These are phyloP conservation scores for Firmiana major DNA, from an alignment of 345 rosid species.

Conservation along the genomic window DNA sequence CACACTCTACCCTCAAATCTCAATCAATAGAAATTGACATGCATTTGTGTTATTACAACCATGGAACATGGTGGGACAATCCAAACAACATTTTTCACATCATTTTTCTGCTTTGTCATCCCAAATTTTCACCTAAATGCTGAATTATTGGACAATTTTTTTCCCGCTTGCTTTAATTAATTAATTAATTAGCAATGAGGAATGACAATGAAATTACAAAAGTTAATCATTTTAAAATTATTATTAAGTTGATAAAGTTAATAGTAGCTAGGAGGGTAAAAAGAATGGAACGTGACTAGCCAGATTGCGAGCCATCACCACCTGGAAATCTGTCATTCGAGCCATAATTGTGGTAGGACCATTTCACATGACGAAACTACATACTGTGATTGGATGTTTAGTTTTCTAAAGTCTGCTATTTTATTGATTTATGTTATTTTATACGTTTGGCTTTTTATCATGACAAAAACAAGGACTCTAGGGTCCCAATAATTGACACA, in stretches of 20 bases:
- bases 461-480: not conserved
- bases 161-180: not conserved
- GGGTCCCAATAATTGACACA: slow-evolving; percentile 23
- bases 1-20: not conserved
- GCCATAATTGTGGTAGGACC: slow-evolving; percentile 11
- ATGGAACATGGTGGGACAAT: not conserved
- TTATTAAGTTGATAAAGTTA: not conserved
- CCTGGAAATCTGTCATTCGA: not conserved
- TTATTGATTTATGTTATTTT: not conserved
- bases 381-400: slow-evolving; percentile 8
- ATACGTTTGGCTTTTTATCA: not conserved
- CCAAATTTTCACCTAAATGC: not conserved
- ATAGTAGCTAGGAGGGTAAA: not conserved
- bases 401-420: not conserved
- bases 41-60: not conserved
- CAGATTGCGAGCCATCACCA: slow-evolving; percentile 1
- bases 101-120: not conserved
- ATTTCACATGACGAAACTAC: slow-evolving; percentile 11
- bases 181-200: not conserved
- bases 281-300: slow-evolving; percentile 8
- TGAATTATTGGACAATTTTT: not conserved
- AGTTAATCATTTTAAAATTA: not conserved
- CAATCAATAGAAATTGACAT: not conserved
- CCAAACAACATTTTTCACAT: not conserved
- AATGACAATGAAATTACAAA: not conserved